A percentile compares a stretch with the other conserved stretches of the same genome.
phyloP scores from a whole-genome alignment of 352 stramenopile species.

The Pythium guiyangense region DNA sequence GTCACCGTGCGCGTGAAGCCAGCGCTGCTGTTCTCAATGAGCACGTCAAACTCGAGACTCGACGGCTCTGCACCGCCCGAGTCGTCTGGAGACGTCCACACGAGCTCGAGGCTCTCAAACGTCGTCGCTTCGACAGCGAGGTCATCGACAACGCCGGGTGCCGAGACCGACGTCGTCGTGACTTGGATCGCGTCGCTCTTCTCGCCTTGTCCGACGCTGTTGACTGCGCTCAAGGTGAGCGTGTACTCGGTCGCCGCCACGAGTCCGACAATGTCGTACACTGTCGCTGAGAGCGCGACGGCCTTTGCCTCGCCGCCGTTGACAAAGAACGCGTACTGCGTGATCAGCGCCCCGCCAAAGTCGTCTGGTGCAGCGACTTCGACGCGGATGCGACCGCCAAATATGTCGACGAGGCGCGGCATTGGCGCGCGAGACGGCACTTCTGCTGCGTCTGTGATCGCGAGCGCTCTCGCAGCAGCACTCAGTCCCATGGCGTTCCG shows the following conservation, averaged over 20 bases:
- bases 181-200: conserved; percentile 22
- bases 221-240: conserved; percentile 24
- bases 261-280: conserved; percentile 37
- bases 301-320: conserved; percentile 10
- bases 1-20: not conserved
- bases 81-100: conserved; percentile 30
- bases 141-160: conserved; percentile 19
- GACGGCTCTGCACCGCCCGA: conserved; percentile 25
- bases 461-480: not conserved
- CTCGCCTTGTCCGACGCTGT: conserved; percentile 23
- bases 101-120: conserved; percentile 19
- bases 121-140: conserved; percentile 16
- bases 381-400: conserved; percentile 28
- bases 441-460: conserved; percentile 21
- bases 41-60: conserved; percentile 22
- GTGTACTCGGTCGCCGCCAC: conserved; percentile 21
- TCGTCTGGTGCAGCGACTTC: conserved; percentile 26
- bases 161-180: conserved; percentile 16
- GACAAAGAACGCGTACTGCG: conserved; percentile 24
- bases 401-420: conserved; percentile 18
- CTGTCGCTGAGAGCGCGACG: conserved; percentile 3
- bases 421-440: conserved; percentile 16
- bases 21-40: conserved; percentile 8
- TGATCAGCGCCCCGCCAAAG: conserved; percentile 30
- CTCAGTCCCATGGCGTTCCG: conserved; percentile 28